phyloP scores from a whole-genome alignment of 768 basidiomycete species.

The Pulveroboletus sp. region DNA sequence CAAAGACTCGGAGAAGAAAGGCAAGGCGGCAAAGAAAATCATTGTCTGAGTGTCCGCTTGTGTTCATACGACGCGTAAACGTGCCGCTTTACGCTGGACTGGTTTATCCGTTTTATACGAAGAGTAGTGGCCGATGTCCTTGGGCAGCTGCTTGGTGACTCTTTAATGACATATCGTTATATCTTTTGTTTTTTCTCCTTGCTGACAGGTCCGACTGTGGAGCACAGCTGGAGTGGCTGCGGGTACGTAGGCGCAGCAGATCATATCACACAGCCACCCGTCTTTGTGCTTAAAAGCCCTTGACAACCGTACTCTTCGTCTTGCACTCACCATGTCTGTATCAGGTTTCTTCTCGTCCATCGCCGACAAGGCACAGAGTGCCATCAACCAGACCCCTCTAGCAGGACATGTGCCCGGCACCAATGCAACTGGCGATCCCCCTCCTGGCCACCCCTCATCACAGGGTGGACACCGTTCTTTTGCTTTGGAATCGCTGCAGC shows the following conservation, averaged over 20 bases:
- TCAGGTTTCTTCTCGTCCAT: constrained; percentile 63
- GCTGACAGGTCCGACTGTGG: constrained; percentile 7
- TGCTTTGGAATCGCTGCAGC: constrained; percentile 60
- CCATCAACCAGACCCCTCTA: constrained; percentile 60
- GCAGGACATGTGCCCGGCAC: constrained; percentile 53
- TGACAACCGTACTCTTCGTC: constrained; percentile 8
- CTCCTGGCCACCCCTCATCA: constrained; percentile 42
- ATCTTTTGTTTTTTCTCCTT: neutral
- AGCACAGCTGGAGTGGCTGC: constrained; percentile 2
- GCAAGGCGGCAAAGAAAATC: constrained; percentile 79
- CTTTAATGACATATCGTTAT: constrained; percentile 25
- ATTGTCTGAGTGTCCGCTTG: constrained; percentile 45
- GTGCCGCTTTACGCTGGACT: constrained; percentile 16
- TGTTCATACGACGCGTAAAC: constrained; percentile 15
- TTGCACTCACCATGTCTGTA: constrained; percentile 47
- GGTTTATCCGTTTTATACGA: constrained; percentile 34
- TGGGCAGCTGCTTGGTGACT: constrained; percentile 21
- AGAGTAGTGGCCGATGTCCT: constrained; percentile 20
- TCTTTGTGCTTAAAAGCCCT: constrained; percentile 16
- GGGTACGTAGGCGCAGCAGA: constrained; percentile 10
- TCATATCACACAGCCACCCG: constrained; percentile 21
- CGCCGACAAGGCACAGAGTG: constrained; percentile 75
- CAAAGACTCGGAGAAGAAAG: constrained; percentile 95
- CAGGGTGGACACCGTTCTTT: constrained; percentile 46
- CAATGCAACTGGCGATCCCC: constrained; percentile 36